Percentiles rank a stretch among this genome's conserved stretches.
These are phyloP conservation scores for Ephemerocybe angulata DNA, from an alignment of 768 basidiomycete genomes.

Conservation along the genomic window DNA sequence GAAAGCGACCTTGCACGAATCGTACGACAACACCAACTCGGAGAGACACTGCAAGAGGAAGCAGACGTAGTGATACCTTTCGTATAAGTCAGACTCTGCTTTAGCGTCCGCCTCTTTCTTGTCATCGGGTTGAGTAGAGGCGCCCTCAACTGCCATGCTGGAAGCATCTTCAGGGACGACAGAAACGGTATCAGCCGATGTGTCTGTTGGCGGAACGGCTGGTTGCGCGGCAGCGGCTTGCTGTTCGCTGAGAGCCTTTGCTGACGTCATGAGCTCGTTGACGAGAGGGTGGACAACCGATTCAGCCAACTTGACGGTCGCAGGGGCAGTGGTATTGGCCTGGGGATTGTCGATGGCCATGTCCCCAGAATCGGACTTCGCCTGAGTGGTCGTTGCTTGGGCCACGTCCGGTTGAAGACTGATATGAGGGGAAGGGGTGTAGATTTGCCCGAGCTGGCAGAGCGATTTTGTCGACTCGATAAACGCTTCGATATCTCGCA, in stretches of 20 bases:
- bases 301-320: constrained; percentile 44
- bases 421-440: constrained; percentile 52
- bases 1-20: constrained; percentile 85
- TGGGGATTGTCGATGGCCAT: constrained; percentile 58
- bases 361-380: constrained; percentile 28
- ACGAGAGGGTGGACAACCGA: constrained; percentile 67
- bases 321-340: neutral
- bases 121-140: neutral
- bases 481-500: constrained; percentile 78
- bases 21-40: constrained; percentile 91
- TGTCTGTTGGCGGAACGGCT: neutral
- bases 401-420: constrained; percentile 44
- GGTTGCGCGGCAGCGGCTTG: constrained; percentile 15
- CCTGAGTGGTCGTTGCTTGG: constrained; percentile 20
- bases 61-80: constrained; percentile 57
- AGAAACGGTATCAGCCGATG: neutral
- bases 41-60: constrained; percentile 91
- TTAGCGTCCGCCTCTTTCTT: neutral
- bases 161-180: too few species aligned
- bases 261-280: constrained; percentile 61
- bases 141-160: neutral
- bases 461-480: constrained; percentile 66
- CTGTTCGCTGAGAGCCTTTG: constrained; percentile 42
- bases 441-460: constrained; percentile 71
- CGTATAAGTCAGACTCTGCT: constrained; percentile 24